These are phyloP conservation scores for Hibiscus syriacus DNA, from an alignment of 345 rosid species.

Conservation along the genomic window DNA sequence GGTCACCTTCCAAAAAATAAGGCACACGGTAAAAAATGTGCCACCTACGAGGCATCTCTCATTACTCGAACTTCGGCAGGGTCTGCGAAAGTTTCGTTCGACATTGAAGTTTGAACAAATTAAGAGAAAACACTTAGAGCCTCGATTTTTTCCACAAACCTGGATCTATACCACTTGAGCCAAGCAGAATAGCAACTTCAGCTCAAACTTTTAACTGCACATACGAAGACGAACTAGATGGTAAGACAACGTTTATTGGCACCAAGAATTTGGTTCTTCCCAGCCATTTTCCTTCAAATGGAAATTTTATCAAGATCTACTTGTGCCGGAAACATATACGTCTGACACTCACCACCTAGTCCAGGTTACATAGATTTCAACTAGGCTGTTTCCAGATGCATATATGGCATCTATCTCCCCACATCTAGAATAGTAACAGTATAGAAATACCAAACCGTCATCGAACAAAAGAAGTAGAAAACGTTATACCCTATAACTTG, in stretches of 20 bases:
- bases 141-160: background rate
- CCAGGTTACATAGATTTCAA: background rate
- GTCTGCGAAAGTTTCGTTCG: background rate
- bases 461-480: conserved; percentile 5
- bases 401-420: background rate
- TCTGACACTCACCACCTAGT: background rate
- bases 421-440: background rate
- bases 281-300: background rate
- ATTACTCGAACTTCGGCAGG: background rate
- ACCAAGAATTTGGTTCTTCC: background rate
- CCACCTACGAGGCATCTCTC: background rate
- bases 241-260: background rate
- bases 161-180: background rate
- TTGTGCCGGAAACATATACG: background rate
- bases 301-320: too few species aligned
- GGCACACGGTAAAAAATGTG: background rate
- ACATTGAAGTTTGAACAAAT: background rate
- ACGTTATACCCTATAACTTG: conserved; percentile 62
- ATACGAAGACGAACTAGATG: background rate
- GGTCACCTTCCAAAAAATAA: background rate
- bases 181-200: background rate
- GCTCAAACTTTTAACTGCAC: background rate
- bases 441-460: background rate
- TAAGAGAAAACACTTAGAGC: background rate
- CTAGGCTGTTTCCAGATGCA: background rate